Percentiles rank a stretch among this genome's conserved stretches.
Conservation (phyloP, 768 basidiomycete species). For the Lenzites betulinus region DNA sequence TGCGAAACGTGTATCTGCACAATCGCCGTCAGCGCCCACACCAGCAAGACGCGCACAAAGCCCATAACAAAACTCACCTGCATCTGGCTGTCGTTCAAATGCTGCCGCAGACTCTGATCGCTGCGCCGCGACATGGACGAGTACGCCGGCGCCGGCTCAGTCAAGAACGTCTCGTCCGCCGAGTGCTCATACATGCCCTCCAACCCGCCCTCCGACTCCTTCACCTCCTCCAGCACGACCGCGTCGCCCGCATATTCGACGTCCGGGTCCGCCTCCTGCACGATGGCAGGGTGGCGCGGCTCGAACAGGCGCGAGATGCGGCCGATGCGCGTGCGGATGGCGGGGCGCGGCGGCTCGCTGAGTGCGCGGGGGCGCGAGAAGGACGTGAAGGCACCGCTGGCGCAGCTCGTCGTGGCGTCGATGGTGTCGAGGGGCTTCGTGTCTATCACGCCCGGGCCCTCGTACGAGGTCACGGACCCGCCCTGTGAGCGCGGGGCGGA, state of each 20-base stretch:
- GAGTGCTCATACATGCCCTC: conserved; percentile 9
- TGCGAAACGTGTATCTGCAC: conserved; percentile 10
- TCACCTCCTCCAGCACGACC: background rate
- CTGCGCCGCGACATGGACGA: conserved; percentile 13
- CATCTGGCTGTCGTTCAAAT: conserved; percentile 3
- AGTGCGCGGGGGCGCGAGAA: conserved; percentile 1
- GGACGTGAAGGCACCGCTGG: background rate
- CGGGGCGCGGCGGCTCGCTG: conserved; percentile 7
- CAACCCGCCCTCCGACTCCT: background rate
- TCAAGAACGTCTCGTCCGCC: background rate
- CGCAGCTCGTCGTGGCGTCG: conserved; percentile 1
- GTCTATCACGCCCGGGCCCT: background rate
- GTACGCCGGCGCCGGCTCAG: conserved; percentile 2
- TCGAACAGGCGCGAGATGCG: conserved; percentile 10
- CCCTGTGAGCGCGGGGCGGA: conserved; percentile 14
- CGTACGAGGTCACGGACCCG: background rate
- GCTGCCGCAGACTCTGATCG: conserved; percentile 7
- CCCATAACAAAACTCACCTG: background rate
- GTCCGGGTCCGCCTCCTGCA: background rate
- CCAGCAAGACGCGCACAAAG: background rate
- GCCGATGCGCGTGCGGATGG: background rate
- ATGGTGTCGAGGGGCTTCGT: conserved; percentile 6
- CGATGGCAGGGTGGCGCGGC: background rate
- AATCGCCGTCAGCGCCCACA: background rate
- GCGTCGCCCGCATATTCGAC: background rate